Conservation (phyloP, 257 asterid species). For the Mentha longifolia region DNA sequence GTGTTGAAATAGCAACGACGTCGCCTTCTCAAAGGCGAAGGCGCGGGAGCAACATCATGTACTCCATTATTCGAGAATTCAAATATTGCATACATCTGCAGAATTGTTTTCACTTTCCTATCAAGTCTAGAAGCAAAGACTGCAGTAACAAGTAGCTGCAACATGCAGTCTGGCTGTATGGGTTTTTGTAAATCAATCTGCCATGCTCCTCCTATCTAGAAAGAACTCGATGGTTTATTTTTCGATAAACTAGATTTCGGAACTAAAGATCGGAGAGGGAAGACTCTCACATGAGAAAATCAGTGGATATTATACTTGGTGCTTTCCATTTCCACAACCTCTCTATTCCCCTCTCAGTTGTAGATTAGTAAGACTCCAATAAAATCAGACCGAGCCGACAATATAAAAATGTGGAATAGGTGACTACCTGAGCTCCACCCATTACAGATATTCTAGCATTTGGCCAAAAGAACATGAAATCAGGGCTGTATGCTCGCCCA, state of each 20-base stretch:
- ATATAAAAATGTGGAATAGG: background rate
- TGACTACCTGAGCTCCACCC: conserved; percentile 96
- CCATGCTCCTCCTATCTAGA: background rate
- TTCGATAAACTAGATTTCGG: background rate
- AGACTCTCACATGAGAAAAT: background rate
- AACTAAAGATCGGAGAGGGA: background rate
- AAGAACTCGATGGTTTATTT: background rate
- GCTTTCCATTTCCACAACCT: background rate
- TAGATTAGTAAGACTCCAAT: background rate
- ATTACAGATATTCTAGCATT: conserved; percentile 95
- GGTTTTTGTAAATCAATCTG: background rate
- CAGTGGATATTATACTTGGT: background rate
- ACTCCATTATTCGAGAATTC: background rate
- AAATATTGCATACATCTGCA: background rate
- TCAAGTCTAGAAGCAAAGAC: background rate
- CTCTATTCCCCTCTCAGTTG: background rate
- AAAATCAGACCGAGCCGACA: background rate
- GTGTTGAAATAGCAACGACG: background rate
- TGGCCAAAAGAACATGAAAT: conserved; percentile 96
- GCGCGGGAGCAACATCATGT: no score
- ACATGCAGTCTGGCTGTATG: no score
- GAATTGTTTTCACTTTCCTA: background rate
- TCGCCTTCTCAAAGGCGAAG: background rate
- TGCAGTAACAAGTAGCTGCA: no score
- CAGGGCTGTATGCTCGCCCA: conserved; percentile 97